Base-by-base conservation (phyloP, 768 basidiomycete genomes). In the Lepiota subincarnata region DNA sequence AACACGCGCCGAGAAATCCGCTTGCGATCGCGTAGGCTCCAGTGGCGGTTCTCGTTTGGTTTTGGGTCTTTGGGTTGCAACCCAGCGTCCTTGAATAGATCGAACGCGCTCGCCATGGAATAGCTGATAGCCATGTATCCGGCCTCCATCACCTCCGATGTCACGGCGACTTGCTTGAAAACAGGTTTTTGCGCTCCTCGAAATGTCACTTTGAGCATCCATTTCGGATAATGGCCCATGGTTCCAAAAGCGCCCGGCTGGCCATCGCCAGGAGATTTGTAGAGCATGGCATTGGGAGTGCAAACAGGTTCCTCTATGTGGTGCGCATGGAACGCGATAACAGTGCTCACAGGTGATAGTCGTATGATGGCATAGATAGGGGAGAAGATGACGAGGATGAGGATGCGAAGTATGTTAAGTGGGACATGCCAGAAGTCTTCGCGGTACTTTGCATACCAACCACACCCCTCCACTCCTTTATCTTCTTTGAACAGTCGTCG, bases 81-180 rank as follows among this genome's bases (percentile, higher is more conserved):
- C 20, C 44, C 44, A 12, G 44, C 44, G 13, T 45, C 26, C n/a
- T 45, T 26, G 44, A 45, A 45, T 13, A 45, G 18, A 6, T 14
- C 12, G 13, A 28, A 26, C 3, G 44, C 44, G 20, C 44, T 45
- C 12, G 7, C 22, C 44, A 45, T 45, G 14, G 24, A 13, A 16
- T 45, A 45, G 44, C 44, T 45, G n/a, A 45, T 45, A 8, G 44
- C 44, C n/a, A 16, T 45, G 26, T 45, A 45, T 14, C 44, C 24
- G 4, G 6, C 26, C 14, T 16, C 44, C 20, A 18, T 44, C 16
- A 44, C 20, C 5, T 45, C 44, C 16, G 26, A 14, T 3, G 26
- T 31, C 28, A 45, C 44, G 1, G 14, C 7, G 31, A 45, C 44
- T 14, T 45, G 44, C 2, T 31, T 18, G 24, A 28, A n/a, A 8